Conservation (phyloP, 2,329 filamentous ascomycete genomes). For the Colletotrichum eleusines region DNA sequence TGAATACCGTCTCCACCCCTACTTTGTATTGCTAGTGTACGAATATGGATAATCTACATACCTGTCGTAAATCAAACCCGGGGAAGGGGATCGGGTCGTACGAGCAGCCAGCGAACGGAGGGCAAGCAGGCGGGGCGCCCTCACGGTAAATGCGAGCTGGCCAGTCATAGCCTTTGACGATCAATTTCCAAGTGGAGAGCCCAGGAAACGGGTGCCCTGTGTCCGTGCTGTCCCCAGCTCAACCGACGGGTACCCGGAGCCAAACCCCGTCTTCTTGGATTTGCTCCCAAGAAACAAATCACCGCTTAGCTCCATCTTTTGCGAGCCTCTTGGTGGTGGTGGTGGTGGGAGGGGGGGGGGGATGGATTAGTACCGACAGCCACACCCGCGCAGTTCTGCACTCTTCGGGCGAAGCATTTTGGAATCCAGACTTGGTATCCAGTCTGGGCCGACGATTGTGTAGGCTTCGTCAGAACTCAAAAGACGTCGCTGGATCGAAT, state of each 20-base stretch:
- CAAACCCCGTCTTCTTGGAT: no score
- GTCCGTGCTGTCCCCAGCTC: no score
- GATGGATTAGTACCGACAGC: conserved; percentile 7
- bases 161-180: conserved; percentile 12
- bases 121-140: not conserved
- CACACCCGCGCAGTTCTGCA: conserved; percentile 10
- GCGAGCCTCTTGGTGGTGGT: not conserved
- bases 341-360: not conserved
- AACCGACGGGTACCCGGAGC: not conserved
- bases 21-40: not conserved
- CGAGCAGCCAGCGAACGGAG: not conserved
- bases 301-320: no score
- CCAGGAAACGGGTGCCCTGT: no score
- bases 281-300: no score
- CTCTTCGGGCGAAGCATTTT: conserved; percentile 9
- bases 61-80: not conserved
- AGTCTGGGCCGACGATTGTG: not conserved
- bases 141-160: conserved; percentile 11
- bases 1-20: not conserved
- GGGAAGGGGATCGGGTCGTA: not conserved
- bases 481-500: conserved; percentile 26
- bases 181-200: not conserved
- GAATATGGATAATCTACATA: not conserved
- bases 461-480: conserved; percentile 35
- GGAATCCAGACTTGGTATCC: conserved; percentile 11